Evolutionary conservation across 192 early-diverging fungal genomes (phyloP).

Genomic region (Martensiomyces pterosporus): DNA sequence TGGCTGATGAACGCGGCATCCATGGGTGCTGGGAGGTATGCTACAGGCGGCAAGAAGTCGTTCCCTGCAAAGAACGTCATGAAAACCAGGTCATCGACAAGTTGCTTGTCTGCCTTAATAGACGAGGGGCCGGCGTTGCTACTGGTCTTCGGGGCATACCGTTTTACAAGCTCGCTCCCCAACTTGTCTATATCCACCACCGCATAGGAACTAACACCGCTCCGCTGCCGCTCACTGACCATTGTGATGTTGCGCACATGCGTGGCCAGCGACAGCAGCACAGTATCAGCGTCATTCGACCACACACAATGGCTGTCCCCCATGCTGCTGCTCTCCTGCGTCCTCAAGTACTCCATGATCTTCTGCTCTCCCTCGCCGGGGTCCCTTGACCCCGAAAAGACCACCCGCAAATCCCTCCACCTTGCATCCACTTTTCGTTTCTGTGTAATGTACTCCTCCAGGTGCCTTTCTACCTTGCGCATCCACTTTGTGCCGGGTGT

Average conservation of each 20-base stretch:
- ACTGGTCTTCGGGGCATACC: conserved; percentile 76
- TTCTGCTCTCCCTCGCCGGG: conserved; percentile 99
- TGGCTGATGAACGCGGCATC: conserved; percentile 53
- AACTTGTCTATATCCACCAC: conserved; percentile 14
- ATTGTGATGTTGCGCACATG: conserved; percentile 90
- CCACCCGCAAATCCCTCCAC: conserved; percentile 79
- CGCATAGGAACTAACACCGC: conserved; percentile 19
- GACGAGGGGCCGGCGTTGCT: conserved; percentile 16
- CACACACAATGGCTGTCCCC: conserved; percentile 85
- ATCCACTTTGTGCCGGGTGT: conserved; percentile 95
- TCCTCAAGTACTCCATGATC: conserved; percentile 91
- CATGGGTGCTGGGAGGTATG: conserved; percentile 56
- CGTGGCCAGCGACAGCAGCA: conserved; percentile 89
- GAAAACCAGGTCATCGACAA: conserved; percentile 93
- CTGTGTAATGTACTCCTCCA: conserved; percentile 79
- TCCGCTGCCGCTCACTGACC: conserved; percentile 79
- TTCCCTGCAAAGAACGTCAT: conserved; percentile 92
- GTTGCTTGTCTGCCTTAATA: conserved; percentile 55
- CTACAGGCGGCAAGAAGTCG: conserved; percentile 78
- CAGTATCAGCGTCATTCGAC: conserved; percentile 92
- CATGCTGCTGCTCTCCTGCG: conserved; percentile 73
- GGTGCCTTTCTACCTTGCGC: conserved; percentile 68
- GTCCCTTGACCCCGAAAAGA: conserved; percentile 86
- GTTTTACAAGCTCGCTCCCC: conserved; percentile 57
- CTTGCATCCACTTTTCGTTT: conserved; percentile 70